Evolutionary conservation across 805 yeast species (phyloP).

Genomic region (Yarrowia bubula): DNA sequence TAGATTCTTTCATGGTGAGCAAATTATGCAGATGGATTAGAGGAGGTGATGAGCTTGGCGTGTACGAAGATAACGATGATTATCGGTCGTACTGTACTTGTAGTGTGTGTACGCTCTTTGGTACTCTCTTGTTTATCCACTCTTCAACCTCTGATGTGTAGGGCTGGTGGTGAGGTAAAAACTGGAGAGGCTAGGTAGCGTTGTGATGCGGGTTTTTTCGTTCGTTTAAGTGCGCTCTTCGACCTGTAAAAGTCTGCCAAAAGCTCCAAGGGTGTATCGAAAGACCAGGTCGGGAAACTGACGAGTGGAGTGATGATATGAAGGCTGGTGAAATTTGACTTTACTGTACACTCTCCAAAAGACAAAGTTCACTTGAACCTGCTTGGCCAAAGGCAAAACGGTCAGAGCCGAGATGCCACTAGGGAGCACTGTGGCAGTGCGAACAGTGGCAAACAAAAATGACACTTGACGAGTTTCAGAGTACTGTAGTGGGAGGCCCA

Average conservation of each 20-base stretch:
- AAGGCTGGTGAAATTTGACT: slow-evolving; percentile 16
- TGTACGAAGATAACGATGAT: too few relatives aligned
- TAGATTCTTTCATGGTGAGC: slow-evolving; percentile 14
- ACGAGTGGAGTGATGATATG: slow-evolving; percentile 22
- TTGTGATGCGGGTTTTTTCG: not conserved
- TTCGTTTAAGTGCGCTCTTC: not conserved
- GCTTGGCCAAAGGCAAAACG: slow-evolving; percentile 16
- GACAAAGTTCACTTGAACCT: slow-evolving; percentile 12
- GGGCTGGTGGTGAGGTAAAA: not conserved
- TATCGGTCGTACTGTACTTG: not conserved
- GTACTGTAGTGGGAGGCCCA: too few relatives aligned
- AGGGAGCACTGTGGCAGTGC: not conserved
- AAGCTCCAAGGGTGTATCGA: not conserved
- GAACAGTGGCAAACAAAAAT: not conserved
- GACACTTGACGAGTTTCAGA: too few relatives aligned
- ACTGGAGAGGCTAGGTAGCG: not conserved
- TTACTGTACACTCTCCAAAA: not conserved
- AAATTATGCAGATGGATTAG: slow-evolving; percentile 22
- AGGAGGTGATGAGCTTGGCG: too few relatives aligned
- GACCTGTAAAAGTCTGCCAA: not conserved
- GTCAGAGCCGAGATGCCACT: not conserved
- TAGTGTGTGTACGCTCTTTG: too few relatives aligned
- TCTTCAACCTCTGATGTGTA: too few relatives aligned
- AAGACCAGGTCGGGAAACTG: not conserved
- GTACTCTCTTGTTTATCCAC: too few relatives aligned